Evolutionary conservation across 2,329 filamentous ascomycete species (phyloP), one percentile per base, ranked within the genome.

Genomic region (Metarhizium robertsii): DNA sequence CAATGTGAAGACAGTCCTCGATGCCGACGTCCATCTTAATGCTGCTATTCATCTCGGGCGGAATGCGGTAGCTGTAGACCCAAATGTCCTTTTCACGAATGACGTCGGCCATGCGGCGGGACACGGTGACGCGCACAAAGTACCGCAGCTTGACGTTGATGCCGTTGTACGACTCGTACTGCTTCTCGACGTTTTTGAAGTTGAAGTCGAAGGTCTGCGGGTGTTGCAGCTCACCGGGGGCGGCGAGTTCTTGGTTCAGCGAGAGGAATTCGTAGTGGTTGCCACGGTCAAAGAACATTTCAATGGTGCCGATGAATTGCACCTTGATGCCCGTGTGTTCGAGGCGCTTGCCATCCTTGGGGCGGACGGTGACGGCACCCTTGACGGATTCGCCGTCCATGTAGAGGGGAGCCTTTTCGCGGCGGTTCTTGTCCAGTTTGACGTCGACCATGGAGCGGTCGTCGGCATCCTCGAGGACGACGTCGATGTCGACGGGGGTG

Each of bases 21-120:
- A 99, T 99, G 56, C 94, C 94, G 57, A 99, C 94, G 70, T 99
- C 94, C 94, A 99, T 99, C 82, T 99, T 99, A 79, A 99, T 99
- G 63, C 89, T 91, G 74, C 85, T 92, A 79, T 97, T 99, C 73
- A 91, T 95, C 82, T 99, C 94, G 18, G 94, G 94, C 20, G 94
- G 92, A 77, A 97, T 92, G 71, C 92, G 86, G 79, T 99, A 99
- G 60, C 87, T 94, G 79, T 99, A 99, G 55, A 99, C 95, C 95
- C 95, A 99, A 61, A 99, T 88, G 72, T 99, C 95, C 81, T 99
- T 99, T 75, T 99, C 95, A 65, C 95, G 88, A 66, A 97, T 90
- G 56, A 99, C 92, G 69, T 99, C 94, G 65, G 91, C 90, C 91
- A 99, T 97, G 70, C 94, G 85, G 66, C 94, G 85, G 53, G 91